Evolutionary conservation across 306 rosid species (phyloP).

Genomic region (Vigna trinervia): DNA sequence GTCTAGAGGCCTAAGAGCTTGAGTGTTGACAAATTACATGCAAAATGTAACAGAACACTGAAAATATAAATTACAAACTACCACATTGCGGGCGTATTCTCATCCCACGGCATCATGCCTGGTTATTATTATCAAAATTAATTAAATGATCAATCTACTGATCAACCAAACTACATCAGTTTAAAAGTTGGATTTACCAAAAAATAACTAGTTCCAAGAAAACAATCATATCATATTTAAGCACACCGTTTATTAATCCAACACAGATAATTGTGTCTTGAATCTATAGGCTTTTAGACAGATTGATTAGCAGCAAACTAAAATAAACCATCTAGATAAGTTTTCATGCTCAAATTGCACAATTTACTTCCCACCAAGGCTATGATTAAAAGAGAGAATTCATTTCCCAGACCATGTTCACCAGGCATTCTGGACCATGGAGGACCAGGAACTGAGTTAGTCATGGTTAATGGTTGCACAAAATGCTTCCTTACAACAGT

Average conservation of each 20-base stretch:
- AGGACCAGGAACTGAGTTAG: conserved; percentile 31
- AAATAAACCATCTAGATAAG: conserved; percentile 22
- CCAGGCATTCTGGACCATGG: conserved; percentile 29
- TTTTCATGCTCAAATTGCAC: conserved; percentile 29
- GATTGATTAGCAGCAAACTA: conserved; percentile 23
- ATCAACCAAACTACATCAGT: conserved; percentile 24
- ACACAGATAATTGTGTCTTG: conserved; percentile 19
- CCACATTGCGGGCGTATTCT: conserved; percentile 33
- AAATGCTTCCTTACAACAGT: conserved; percentile 41
- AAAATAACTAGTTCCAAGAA: conserved; percentile 37
- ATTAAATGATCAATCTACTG: conserved; percentile 36
- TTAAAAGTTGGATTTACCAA: conserved; percentile 23
- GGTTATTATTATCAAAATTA: conserved; percentile 29
- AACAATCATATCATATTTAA: conserved; percentile 20
- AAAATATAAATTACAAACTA: conserved; percentile 30
- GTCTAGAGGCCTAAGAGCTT: conserved; percentile 36
- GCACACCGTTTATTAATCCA: neutral
- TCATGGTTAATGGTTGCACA: conserved; percentile 31
- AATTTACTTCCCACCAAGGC: conserved; percentile 36
- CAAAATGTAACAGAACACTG: conserved; percentile 38
- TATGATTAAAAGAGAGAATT: conserved; percentile 35
- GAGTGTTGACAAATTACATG: conserved; percentile 39
- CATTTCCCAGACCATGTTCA: conserved; percentile 24
- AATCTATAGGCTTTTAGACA: conserved; percentile 21
- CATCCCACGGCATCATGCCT: conserved; percentile 32